Percentiles rank a stretch among this genome's conserved stretches.
These are phyloP conservation scores for Lolium rigidum DNA, from an alignment of 176 grass and related monocot species.

Conservation along the genomic window DNA sequence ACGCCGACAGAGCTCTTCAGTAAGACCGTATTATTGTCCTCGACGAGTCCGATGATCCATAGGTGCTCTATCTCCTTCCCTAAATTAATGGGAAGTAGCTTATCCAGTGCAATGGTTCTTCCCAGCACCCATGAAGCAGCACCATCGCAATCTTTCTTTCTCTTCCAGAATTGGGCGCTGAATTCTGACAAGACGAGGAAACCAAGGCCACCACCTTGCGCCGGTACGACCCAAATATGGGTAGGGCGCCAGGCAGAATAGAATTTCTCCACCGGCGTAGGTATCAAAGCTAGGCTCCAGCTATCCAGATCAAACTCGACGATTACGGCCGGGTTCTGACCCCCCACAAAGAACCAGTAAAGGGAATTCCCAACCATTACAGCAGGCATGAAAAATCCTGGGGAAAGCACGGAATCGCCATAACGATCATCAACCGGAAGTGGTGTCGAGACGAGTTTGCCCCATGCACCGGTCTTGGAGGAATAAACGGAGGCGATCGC, in stretches of 20 bases:
- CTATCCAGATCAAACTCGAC: not conserved
- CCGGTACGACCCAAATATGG: not conserved
- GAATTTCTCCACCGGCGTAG: not conserved
- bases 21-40: not conserved
- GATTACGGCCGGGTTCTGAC: not conserved
- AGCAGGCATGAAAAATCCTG: too few relatives aligned
- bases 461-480: not conserved
- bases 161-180: constrained; percentile 22
- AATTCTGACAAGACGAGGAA: not conserved
- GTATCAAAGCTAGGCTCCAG: not conserved
- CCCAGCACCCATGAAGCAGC: constrained; percentile 15
- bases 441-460: not conserved
- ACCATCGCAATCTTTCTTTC: not conserved
- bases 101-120: not conserved
- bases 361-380: not conserved
- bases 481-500: not conserved
- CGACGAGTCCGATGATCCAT: not conserved
- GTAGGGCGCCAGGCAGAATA: not conserved
- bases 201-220: not conserved
- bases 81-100: not conserved
- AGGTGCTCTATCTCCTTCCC: not conserved
- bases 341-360: not conserved
- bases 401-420: too few relatives aligned
- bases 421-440: not conserved
- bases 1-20: not conserved